These are phyloP conservation scores for Mortierella sp. DNA, from an alignment of 371 early-diverging fungal genomes.

Conservation along the genomic window DNA sequence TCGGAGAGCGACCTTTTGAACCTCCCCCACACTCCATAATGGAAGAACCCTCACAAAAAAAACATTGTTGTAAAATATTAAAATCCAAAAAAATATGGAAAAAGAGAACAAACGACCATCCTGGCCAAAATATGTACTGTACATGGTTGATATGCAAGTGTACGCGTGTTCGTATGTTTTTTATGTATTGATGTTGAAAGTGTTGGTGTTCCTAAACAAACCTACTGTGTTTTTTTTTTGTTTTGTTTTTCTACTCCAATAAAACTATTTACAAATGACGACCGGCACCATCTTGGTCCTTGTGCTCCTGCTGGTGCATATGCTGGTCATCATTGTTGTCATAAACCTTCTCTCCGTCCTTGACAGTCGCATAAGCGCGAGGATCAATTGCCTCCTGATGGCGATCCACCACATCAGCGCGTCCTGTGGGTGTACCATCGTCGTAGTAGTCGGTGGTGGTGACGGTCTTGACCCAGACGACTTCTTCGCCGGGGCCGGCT, in stretches of 20 bases:
- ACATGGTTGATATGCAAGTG: no score
- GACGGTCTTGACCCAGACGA: slow-evolving; percentile 36
- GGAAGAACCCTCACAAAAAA: background rate
- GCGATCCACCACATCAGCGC: background rate
- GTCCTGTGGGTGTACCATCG: background rate
- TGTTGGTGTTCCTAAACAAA: no score
- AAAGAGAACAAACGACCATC: no score
- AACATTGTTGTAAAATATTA: background rate
- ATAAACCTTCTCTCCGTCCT: background rate
- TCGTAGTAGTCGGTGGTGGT: slow-evolving; percentile 29
- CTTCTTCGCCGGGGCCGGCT: slow-evolving; percentile 26
- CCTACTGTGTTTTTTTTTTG: no score
- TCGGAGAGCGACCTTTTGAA: background rate
- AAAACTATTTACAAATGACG: background rate
- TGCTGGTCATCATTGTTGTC: background rate
- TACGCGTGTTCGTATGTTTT: no score
- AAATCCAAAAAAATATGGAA: background rate
- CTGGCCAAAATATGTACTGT: no score
- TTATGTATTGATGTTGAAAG: background rate
- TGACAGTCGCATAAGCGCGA: background rate
- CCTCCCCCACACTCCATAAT: background rate
- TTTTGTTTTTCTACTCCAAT: background rate
- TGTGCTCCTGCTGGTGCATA: slow-evolving; percentile 10
- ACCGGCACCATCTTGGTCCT: background rate
- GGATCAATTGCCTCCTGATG: background rate